Percentiles rank a stretch among this genome's conserved stretches.
Evolutionary conservation across 225 moss, liverwort and hornwort genomes (phyloP).

Genomic region (Climacium dendroides): DNA sequence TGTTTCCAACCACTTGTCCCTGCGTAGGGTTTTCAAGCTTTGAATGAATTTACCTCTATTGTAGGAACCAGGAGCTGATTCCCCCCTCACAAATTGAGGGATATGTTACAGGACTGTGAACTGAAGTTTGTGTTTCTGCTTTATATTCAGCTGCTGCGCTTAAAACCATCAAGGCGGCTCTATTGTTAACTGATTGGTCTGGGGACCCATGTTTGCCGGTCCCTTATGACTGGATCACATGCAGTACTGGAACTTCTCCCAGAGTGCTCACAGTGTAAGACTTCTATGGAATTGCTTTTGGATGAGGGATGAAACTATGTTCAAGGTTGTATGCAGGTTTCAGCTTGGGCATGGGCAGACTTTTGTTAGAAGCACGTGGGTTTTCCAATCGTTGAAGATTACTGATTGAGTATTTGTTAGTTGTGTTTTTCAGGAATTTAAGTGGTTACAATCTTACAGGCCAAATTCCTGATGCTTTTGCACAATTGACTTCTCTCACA

Average conservation of each 20-base stretch:
- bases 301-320: neutral
- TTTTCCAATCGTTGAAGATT: neutral
- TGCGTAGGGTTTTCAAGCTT: neutral
- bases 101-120: neutral
- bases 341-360: neutral
- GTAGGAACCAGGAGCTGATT: neutral
- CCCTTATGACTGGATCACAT: neutral
- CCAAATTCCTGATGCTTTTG: neutral
- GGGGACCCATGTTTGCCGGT: neutral
- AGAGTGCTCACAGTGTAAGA: neutral
- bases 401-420: neutral
- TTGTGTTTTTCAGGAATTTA: neutral
- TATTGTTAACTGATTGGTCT: neutral
- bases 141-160: neutral
- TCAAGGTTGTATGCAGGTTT: neutral
- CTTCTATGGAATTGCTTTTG: neutral
- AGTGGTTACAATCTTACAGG: neutral
- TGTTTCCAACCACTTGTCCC: neutral
- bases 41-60: neutral
- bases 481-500: constrained; percentile 2
- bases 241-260: neutral
- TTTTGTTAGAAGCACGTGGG: neutral
- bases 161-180: neutral
- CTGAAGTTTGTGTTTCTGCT: neutral
- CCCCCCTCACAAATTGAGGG: neutral